A percentile compares a stretch with the other conserved stretches of the same genome.
These are phyloP conservation scores for Stachybotrys echinatus DNA, from an alignment of 2,329 filamentous ascomycete genomes.

Conservation along the genomic window DNA sequence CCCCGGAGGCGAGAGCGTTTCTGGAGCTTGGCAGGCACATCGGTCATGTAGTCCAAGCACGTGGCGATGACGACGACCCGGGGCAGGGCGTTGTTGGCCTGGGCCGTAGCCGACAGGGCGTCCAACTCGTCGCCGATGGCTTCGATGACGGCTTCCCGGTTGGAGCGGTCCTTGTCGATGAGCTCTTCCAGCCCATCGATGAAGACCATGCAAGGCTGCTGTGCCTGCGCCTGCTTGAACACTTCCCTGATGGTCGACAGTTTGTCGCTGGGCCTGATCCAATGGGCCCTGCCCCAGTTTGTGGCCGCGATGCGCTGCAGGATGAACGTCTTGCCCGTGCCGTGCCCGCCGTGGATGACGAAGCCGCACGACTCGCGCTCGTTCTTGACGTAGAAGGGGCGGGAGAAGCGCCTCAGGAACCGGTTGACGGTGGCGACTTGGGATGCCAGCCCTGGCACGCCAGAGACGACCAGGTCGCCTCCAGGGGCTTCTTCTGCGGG, in stretches of 20 bases:
- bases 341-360: constrained; percentile 73
- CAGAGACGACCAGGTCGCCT: constrained; percentile 39
- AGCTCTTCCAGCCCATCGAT: constrained; percentile 74
- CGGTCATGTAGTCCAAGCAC: constrained; percentile 63
- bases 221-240: constrained; percentile 63
- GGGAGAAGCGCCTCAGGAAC: constrained; percentile 54
- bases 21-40: constrained; percentile 66
- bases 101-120: constrained; percentile 37
- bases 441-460: constrained; percentile 62
- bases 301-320: constrained; percentile 62
- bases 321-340: constrained; percentile 79
- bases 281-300: constrained; percentile 66
- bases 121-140: constrained; percentile 51
- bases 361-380: constrained; percentile 49
- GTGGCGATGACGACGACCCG: constrained; percentile 70
- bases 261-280: constrained; percentile 52
- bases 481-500: constrained; percentile 11
- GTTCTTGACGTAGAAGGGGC: constrained; percentile 20
- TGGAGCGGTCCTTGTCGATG: constrained; percentile 53
- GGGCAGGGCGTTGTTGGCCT: constrained; percentile 32
- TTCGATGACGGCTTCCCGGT: constrained; percentile 44
- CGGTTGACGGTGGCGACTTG: constrained; percentile 63
- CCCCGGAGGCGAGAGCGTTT: constrained; percentile 58
- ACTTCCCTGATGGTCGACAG: constrained; percentile 55
- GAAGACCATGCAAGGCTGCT: constrained; percentile 71